Base-by-base conservation (phyloP, 371 early-diverging fungal genomes). In the Actinomortierella wolfii region DNA sequence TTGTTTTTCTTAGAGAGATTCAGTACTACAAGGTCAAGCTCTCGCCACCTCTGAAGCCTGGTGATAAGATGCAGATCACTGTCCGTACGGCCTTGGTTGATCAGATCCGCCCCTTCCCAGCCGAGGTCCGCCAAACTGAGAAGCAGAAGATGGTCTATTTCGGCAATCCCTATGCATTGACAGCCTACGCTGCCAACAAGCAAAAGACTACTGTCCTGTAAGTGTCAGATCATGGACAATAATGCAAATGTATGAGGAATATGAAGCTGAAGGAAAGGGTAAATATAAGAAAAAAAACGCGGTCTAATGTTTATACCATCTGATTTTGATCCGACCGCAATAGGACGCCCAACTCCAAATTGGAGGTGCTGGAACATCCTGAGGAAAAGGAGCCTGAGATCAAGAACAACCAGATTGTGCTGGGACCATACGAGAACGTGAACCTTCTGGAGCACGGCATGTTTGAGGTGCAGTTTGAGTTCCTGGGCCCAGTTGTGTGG, bases 181-280 rank as follows among this genome's bases (percentile, higher is more conserved):
- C 89, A 15, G 84, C 87, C 20, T 96, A 97, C 76, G 59, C 65
- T 20, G 81, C 89, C 6, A 67, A 83, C 43, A 90, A 92, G 76
- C 86, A 89, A 59, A 94, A 94, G 78, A 92, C 94, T 4, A 86
- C 86, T 17, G 82, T 97, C 56, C 81, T 81, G 92, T 87, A 83
- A 74, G 81, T 68, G 9, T n/a, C n/a, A 34, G 34, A 34, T 34
- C 34, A 6, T 11, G 4, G n/a, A n/a, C 1, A 51, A 9, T 20
- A 34, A 6, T 79, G 52, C 14, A 75, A 39, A 2, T 2, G 43
- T n/a, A n/a, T n/a, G n/a, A n/a, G n/a, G n/a, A n/a, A n/a, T 34
- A n/a, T 39, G 3, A 17, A 5, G 25, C 17, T 21, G 26, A 15
- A 43, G 15, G 3, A 26, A 21, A 0, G 6, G 17, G 9, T 25